Evolutionary conservation across 768 basidiomycete species (phyloP), one percentile per base, ranked within the genome.

Genomic region (Suillus sp.): DNA sequence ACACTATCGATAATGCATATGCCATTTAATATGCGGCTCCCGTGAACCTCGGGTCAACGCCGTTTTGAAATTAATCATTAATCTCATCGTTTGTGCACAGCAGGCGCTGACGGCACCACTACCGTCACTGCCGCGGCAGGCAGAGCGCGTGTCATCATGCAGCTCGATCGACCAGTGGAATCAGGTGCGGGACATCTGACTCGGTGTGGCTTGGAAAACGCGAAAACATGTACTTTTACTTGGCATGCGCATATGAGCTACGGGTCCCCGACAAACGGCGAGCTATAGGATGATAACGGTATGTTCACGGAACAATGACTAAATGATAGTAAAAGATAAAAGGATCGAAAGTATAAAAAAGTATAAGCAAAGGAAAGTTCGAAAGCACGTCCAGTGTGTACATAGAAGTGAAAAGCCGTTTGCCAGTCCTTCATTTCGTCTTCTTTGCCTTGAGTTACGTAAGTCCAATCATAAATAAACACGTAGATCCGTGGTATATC

Each of bases 341-440:
- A 35, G 56, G 56, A 30, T 60, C 32, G 58, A 64, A 56, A 43
- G 53, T 45, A 54, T 50, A 47, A 61, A 47, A 55, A 60, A 45
- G 8, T 35, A 50, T 60, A 53, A 64, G 22, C 27, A 22, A 60
- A 45, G 32, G 42, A 61, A 25, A 60, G 48, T 50, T 50, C 27
- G 48, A 37, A 63, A 56, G 66, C 53, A 61, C 55, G 65, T 69
- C 68, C 62, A 63, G 11, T 62, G 25, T 64, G 32, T 68, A 71
- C 73, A 69, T 68, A 68, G 66, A 75, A 34, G 53, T 59, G 69
- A 40, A 71, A 67, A 74, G 72, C 70, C 73, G 63, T 64, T 51
- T 65, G 68, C 64, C 62, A 74, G 66, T 67, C 66, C 64, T 73
- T 67, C 68, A 65, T 72, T 62, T 48, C 50, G 38, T 61, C 64